phyloP scores from a whole-genome alignment of 192 early-diverging fungal species.

The Entomortierella lignicola region DNA sequence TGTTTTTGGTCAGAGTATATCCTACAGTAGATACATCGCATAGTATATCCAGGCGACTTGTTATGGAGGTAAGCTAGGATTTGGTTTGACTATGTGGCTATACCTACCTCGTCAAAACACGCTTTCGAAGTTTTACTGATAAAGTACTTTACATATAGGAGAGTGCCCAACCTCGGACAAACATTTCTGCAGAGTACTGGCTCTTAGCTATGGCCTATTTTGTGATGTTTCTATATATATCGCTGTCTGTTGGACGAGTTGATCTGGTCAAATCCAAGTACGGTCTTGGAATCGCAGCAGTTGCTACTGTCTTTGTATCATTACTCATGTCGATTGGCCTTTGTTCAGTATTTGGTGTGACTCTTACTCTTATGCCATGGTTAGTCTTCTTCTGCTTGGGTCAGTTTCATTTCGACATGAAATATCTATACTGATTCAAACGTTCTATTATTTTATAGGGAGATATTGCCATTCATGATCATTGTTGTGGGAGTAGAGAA shows the following conservation, averaged over 20 bases:
- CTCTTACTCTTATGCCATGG: slow-evolving; percentile 71
- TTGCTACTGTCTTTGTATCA: slow-evolving; percentile 72
- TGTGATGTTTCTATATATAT: slow-evolving; percentile 77
- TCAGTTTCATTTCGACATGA: neutral
- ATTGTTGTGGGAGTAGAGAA: slow-evolving; percentile 84
- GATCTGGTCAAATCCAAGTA: slow-evolving; percentile 84
- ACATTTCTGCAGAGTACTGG: slow-evolving; percentile 49
- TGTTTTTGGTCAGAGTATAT: slow-evolving; percentile 6
- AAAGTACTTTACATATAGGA: slow-evolving; percentile 13
- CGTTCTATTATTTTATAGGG: slow-evolving; percentile 54
- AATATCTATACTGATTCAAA: neutral
- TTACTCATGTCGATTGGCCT: slow-evolving; percentile 74
- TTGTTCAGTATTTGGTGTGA: slow-evolving; percentile 68
- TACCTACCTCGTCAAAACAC: no score
- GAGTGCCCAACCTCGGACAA: slow-evolving; percentile 24
- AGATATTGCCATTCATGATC: slow-evolving; percentile 75
- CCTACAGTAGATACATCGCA: neutral
- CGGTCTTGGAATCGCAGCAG: slow-evolving; percentile 73
- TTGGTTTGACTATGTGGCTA: neutral
- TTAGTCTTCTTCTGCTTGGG: slow-evolving; percentile 35
- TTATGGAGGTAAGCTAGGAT: slow-evolving; percentile 24
- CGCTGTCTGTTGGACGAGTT: slow-evolving; percentile 69
- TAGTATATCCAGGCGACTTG: slow-evolving; percentile 26
- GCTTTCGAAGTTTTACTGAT: no score
- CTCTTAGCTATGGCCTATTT: slow-evolving; percentile 68